Conservation (phyloP, 2,329 filamentous ascomycete species). For the Fusarium sp. region DNA sequence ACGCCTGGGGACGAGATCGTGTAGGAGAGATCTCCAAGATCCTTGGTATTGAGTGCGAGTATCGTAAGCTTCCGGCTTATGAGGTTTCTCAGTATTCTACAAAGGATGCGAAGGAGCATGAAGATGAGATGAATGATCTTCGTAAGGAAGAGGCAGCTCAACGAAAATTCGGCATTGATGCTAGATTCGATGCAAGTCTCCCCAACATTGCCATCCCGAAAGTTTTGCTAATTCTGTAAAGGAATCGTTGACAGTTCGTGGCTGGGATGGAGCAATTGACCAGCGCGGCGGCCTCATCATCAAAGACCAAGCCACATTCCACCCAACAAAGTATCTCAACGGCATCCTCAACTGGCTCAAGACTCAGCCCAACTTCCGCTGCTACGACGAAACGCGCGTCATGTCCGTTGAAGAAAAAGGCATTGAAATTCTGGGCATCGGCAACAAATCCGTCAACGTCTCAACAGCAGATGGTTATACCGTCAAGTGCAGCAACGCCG, state of each 20-base stretch:
- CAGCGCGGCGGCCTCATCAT: conserved; percentile 61
- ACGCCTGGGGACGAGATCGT: conserved; percentile 61
- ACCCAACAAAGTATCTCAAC: conserved; percentile 64
- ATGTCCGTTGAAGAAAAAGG: conserved; percentile 58
- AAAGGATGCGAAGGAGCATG: conserved; percentile 51
- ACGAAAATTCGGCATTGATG: conserved; percentile 18
- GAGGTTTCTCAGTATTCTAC: conserved; percentile 59
- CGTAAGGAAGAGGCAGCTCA: conserved; percentile 16
- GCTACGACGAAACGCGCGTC: conserved; percentile 61
- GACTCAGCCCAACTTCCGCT: conserved; percentile 61
- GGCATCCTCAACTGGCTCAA: conserved; percentile 62
- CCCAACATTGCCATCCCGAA: accelerated
- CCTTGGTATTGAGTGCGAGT: conserved; percentile 65
- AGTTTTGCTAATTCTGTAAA: background rate
- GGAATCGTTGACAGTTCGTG: conserved; percentile 56
- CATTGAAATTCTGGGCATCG: conserved; percentile 25
- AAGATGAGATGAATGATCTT: conserved; percentile 42
- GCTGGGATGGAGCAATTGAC: conserved; percentile 61
- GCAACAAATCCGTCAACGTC: conserved; percentile 54
- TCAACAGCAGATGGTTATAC: conserved; percentile 56
- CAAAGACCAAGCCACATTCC: conserved; percentile 61
- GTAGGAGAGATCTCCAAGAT: conserved; percentile 59
- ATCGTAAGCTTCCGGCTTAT: conserved; percentile 59
- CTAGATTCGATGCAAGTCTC: conserved; percentile 16
- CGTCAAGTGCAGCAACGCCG: conserved; percentile 57